Evolutionary conservation across 495 filamentous ascomycete species (phyloP).

Genomic region (Neurospora discreta): DNA sequence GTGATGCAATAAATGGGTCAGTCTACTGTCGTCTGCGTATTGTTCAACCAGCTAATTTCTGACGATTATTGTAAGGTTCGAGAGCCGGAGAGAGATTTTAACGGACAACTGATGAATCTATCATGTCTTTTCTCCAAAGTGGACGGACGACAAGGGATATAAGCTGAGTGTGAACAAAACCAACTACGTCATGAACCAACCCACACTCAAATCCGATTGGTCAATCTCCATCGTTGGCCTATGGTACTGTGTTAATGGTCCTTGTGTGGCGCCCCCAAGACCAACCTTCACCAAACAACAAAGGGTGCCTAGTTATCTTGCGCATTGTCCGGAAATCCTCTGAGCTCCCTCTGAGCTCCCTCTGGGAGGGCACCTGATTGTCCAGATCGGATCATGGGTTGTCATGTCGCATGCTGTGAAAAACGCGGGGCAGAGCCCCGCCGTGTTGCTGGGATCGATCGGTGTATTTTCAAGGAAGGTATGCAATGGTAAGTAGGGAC

Average conservation of each 20-base stretch:
- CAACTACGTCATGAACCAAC: neutral
- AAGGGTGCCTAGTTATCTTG: neutral
- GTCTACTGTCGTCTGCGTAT: neutral
- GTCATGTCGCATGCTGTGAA: neutral
- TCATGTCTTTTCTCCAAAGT: neutral
- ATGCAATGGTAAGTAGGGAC: neutral
- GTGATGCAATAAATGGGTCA: neutral
- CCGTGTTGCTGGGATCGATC: neutral
- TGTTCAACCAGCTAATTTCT: neutral
- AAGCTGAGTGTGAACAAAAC: neutral
- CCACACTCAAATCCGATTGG: neutral
- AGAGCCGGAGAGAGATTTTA: neutral
- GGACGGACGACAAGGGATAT: neutral
- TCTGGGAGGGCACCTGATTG: neutral
- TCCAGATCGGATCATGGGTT: neutral
- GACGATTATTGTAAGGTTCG: neutral
- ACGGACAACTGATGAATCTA: neutral
- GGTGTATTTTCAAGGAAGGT: neutral
- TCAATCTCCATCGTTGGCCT: neutral
- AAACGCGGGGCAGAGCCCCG: neutral
- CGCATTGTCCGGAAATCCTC: neutral
- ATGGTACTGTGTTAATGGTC: neutral
- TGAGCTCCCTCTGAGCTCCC: no score
- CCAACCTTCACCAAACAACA: neutral
- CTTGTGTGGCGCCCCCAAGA: neutral